These are phyloP conservation scores for Salix udensis DNA, from an alignment of 345 rosid species.

Conservation along the genomic window DNA sequence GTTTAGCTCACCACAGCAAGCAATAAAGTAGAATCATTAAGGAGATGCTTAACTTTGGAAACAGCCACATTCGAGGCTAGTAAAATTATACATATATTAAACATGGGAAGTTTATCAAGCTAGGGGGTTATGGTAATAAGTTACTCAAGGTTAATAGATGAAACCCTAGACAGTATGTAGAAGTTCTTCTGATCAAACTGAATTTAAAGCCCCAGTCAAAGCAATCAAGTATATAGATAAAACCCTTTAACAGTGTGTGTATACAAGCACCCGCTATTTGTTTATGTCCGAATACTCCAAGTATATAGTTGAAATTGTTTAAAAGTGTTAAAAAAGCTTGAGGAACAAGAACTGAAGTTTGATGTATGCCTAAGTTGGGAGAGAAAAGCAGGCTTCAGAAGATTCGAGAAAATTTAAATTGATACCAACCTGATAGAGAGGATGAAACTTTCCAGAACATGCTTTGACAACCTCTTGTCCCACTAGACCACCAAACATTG, in stretches of 20 bases:
- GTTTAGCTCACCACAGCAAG: constrained; percentile 4
- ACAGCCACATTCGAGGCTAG: not conserved
- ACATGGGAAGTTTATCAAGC: not conserved
- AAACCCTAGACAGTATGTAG: not conserved
- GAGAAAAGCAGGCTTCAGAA: not conserved
- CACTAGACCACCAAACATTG: constrained; percentile 98
- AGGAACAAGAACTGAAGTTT: not conserved
- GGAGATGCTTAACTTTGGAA: not conserved
- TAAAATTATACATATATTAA: not conserved
- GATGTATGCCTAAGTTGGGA: not conserved
- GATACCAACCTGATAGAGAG: constrained; percentile 72
- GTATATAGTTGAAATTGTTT: not conserved
- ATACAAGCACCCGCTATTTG: not conserved
- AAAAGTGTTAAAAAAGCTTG: not conserved
- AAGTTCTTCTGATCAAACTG: not conserved
- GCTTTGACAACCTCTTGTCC: constrained; percentile 99
- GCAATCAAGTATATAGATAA: not conserved
- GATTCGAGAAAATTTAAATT: not conserved
- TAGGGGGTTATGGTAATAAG: not conserved
- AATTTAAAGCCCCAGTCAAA: not conserved
- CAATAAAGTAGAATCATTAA: constrained; percentile 7
- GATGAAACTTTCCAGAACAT: constrained; percentile 97
- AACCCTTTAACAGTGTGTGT: not conserved
- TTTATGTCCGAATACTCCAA: not conserved
- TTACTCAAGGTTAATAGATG: not conserved